A percentile compares a stretch with the other conserved stretches of the same genome.
phyloP scores from a whole-genome alignment of 371 early-diverging fungal genomes.

The Circinella umbellata region DNA sequence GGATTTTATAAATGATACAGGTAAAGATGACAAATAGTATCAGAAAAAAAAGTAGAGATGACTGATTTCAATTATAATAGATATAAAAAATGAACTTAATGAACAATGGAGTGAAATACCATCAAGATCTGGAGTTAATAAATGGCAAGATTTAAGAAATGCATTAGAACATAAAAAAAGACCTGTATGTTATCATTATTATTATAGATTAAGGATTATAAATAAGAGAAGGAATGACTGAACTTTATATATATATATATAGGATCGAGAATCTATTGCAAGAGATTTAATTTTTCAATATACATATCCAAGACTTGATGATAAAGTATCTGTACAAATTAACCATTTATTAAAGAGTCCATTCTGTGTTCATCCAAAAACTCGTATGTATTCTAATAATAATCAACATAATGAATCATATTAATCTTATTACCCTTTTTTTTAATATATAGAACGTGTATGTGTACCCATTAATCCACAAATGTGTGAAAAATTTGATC shows the following conservation, averaged over 20 bases:
- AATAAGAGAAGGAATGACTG: neutral
- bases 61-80: slow-evolving; percentile 15
- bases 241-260: neutral
- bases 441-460: slow-evolving; percentile 77
- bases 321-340: slow-evolving; percentile 88
- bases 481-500: slow-evolving; percentile 83
- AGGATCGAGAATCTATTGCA: slow-evolving; percentile 25
- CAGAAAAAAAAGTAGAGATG: neutral
- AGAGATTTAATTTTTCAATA: slow-evolving; percentile 88
- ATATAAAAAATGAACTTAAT: slow-evolving; percentile 50
- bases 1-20: slow-evolving; percentile 74
- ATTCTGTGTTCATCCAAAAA: slow-evolving; percentile 98
- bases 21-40: slow-evolving; percentile 21
- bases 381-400: slow-evolving; percentile 54
- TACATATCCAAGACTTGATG: slow-evolving; percentile 95
- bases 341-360: slow-evolving; percentile 99
- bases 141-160: slow-evolving; percentile 61
- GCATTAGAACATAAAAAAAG: slow-evolving; percentile 26
- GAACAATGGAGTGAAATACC: slow-evolving; percentile 55
- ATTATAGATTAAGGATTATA: neutral
- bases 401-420: slow-evolving; percentile 8
- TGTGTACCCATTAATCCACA: slow-evolving; percentile 89
- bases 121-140: slow-evolving; percentile 48
- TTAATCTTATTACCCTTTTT: too few relatives aligned
- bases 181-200: neutral